Conservation (phyloP, 2,329 filamentous ascomycete genomes). For the Pseudogymnoascus sp. region DNA sequence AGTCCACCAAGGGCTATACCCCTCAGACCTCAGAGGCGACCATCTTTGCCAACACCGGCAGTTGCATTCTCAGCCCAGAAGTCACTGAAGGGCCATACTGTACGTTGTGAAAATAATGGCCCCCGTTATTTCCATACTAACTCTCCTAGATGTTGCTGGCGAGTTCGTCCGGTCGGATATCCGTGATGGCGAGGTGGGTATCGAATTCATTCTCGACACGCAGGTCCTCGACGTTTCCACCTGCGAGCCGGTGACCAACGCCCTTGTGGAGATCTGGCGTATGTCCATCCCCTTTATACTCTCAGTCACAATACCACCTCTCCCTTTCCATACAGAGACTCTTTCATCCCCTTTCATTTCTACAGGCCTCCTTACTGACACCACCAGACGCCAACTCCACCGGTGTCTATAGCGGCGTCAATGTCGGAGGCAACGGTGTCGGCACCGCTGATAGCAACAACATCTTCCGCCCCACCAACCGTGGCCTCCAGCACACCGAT, state of each 20-base stretch:
- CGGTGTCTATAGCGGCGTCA: slow-evolving; percentile 33
- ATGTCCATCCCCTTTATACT: slow-evolving; percentile 14
- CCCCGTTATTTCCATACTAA: slow-evolving; percentile 14
- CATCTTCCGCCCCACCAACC: slow-evolving; percentile 33
- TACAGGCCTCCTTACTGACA: background rate
- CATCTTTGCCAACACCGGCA: slow-evolving; percentile 35
- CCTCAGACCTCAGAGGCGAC: slow-evolving; percentile 26
- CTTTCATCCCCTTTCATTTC: background rate
- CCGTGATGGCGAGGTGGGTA: slow-evolving; percentile 28
- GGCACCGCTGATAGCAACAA: slow-evolving; percentile 29
- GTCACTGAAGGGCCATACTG: slow-evolving; percentile 47
- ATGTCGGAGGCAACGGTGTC: slow-evolving; percentile 33
- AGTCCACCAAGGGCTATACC: slow-evolving; percentile 24
- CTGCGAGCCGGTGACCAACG: slow-evolving; percentile 31
- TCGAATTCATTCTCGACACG: slow-evolving; percentile 34
- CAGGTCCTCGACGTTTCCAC: slow-evolving; percentile 33
- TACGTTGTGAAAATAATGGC: slow-evolving; percentile 13
- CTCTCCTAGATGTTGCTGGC: slow-evolving; percentile 28
- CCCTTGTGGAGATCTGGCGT: slow-evolving; percentile 32
- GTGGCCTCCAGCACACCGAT: slow-evolving; percentile 34
- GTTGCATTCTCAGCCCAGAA: slow-evolving; percentile 44
- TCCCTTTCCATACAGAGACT: background rate
- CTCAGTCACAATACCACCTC: slow-evolving; percentile 12
- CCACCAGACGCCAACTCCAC: slow-evolving; percentile 29
- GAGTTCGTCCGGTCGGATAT: slow-evolving; percentile 32